A percentile compares a stretch with the other conserved stretches of the same genome.
phyloP scores from a whole-genome alignment of 805 yeast genomes.

The Candida maesae region DNA sequence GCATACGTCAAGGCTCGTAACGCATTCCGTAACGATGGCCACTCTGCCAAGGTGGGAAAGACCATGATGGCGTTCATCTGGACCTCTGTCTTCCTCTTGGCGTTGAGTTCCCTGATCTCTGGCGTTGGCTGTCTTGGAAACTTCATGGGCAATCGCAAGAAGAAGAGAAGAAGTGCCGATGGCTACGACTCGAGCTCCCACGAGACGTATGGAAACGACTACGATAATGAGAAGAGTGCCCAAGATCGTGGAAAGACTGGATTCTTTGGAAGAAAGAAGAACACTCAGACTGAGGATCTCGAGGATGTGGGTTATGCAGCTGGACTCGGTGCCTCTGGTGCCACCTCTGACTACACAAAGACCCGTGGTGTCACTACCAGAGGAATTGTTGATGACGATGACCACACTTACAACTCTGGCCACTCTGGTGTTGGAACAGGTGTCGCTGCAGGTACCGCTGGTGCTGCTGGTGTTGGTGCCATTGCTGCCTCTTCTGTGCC shows the following conservation, averaged over 20 bases:
- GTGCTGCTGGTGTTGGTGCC: background rate
- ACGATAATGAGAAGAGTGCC: constrained; percentile 18
- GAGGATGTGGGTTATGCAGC: constrained; percentile 18
- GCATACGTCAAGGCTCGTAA: constrained; percentile 51
- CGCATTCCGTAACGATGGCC: constrained; percentile 42
- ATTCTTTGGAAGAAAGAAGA: constrained; percentile 16
- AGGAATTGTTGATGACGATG: background rate
- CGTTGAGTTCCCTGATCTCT: constrained; percentile 18
- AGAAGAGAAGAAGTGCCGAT: constrained; percentile 18
- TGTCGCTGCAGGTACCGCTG: constrained; percentile 1
- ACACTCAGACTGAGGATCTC: constrained; percentile 3
- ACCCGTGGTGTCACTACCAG: constrained; percentile 8
- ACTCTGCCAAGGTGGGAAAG: constrained; percentile 40
- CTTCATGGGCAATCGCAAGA: constrained; percentile 9
- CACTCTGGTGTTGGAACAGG: background rate
- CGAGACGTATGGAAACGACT: constrained; percentile 28
- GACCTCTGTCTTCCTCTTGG: constrained; percentile 40
- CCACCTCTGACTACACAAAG: constrained; percentile 9
- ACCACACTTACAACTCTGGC: background rate
- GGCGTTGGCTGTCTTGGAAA: constrained; percentile 22
- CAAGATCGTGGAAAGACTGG: constrained; percentile 8
- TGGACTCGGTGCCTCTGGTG: constrained; percentile 16
- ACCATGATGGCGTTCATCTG: constrained; percentile 60
- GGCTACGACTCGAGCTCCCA: constrained; percentile 25
- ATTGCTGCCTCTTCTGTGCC: background rate